These are phyloP conservation scores for Apiotrichum siamense DNA, from an alignment of 1,284 basidiomycete genomes.

Conservation along the genomic window DNA sequence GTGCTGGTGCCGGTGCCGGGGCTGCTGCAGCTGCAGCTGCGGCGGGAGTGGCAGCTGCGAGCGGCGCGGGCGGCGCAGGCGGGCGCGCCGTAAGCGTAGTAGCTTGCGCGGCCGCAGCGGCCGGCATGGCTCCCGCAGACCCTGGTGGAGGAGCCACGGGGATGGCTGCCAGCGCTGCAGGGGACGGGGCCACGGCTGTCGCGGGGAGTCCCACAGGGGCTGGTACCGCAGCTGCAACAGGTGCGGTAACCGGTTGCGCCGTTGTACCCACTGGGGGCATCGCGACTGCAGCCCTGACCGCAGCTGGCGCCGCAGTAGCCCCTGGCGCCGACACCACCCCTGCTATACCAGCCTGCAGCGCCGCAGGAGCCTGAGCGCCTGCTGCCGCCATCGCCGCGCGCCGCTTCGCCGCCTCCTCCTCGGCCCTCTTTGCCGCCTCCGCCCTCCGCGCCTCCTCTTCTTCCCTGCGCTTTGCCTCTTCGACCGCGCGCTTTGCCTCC, in stretches of 20 bases:
- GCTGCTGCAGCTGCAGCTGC: background rate
- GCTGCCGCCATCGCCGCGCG: background rate
- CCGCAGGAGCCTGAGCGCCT: too few species aligned
- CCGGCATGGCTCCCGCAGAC: background rate
- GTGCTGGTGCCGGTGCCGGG: background rate
- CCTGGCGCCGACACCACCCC: too few species aligned
- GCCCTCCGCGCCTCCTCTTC: constrained; percentile 14
- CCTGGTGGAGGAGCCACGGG: background rate
- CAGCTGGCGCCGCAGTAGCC: background rate
- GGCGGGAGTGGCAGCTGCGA: background rate
- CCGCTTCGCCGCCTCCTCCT: background rate
- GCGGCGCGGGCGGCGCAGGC: background rate
- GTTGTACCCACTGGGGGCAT: too few species aligned
- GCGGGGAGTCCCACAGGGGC: too few species aligned
- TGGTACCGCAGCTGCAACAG: background rate
- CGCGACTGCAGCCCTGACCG: background rate
- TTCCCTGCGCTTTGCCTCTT: constrained; percentile 11
- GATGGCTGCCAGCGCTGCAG: too few species aligned
- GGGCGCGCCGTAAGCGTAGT: too few species aligned
- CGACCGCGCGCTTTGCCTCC: constrained; percentile 9
- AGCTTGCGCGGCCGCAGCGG: background rate
- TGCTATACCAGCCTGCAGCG: too few species aligned
- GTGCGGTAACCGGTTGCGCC: background rate
- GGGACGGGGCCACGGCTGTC: too few species aligned
- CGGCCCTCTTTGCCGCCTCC: constrained; percentile 5